phyloP scores from a whole-genome alignment of 805 yeast genomes.

The Myxozyma neglecta region DNA sequence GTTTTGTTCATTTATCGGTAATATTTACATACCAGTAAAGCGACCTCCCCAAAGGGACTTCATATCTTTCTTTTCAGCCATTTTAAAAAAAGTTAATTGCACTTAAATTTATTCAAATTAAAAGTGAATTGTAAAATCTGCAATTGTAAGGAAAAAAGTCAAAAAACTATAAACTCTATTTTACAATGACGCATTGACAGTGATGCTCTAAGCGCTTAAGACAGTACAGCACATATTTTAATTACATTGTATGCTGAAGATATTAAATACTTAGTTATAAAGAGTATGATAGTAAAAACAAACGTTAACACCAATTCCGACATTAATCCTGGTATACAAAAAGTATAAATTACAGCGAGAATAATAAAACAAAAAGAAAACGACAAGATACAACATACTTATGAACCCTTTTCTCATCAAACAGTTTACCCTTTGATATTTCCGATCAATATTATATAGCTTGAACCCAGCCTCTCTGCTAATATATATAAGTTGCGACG shows the following conservation, averaged over 20 bases:
- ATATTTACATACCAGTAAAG: slow-evolving; percentile 22
- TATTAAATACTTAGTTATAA: too few relatives aligned
- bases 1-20: neutral
- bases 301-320: neutral
- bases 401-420: neutral
- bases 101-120: neutral
- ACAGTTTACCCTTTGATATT: neutral
- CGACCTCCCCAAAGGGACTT: slow-evolving; percentile 33
- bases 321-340: neutral
- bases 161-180: neutral
- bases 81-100: neutral
- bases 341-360: neutral
- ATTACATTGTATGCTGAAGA: too few relatives aligned
- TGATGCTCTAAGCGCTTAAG: neutral
- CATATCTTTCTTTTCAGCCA: slow-evolving; percentile 23
- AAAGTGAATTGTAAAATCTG: neutral
- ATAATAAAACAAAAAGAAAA: neutral
- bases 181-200: neutral
- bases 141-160: neutral
- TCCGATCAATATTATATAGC: neutral
- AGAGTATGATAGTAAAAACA: too few relatives aligned
- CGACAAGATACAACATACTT: neutral
- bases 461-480: too few relatives aligned
- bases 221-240: neutral
- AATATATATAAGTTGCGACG: too few relatives aligned